Base-by-base conservation (phyloP, 805 yeast genomes). In the Saccharomycopsis olivae region DNA sequence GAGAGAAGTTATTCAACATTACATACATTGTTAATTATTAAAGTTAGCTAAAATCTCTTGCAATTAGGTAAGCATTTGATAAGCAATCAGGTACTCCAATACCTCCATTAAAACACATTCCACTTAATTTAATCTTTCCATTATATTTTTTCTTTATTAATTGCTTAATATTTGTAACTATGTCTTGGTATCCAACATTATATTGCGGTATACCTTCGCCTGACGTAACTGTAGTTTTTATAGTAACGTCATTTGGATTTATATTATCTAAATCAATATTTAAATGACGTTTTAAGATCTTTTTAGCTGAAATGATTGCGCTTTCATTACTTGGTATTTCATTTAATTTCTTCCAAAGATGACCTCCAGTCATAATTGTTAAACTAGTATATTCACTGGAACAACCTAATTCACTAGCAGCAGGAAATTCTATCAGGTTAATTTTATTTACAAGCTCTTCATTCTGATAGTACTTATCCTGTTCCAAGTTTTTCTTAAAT, bases 291-390 rank as follows among this genome's bases (percentile, higher is more conserved):
- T 52, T 43, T 11, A 77, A 53, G 3, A 65, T 69, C 4, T 49
- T 44, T 23, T 62, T 56, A 2, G 71, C 68, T 3, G 55, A 46
- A 3, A 41, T 35, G 3, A 53, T 27, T 16, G 60, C 53, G 33
- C 55, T 53, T 17, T 43, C 47, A 8, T 48, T 44, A 14, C 47
- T 43, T 11, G 38, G 42, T 17, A 40, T 9, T 16, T 36, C 43
- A 17, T 46, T 55, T 37, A 58, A 61, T 24, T 55, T 37, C 21
- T 56, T 44, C 62, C 73, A 67, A 40, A 59, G 66, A 51, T 81
- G 84, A 1, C 96, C 96, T 3, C 96, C 96, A 50, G 87, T 61
- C 96, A 89, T 89, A 19, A 85, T 69, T 0, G 98, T 92, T 40
- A 88, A 54, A 50, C 82, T 85, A 4, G 86, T 73, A 49, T 76